These are phyloP conservation scores for Vaccinium darrowii DNA, from an alignment of 148 eudicot genomes.

Conservation along the genomic window DNA sequence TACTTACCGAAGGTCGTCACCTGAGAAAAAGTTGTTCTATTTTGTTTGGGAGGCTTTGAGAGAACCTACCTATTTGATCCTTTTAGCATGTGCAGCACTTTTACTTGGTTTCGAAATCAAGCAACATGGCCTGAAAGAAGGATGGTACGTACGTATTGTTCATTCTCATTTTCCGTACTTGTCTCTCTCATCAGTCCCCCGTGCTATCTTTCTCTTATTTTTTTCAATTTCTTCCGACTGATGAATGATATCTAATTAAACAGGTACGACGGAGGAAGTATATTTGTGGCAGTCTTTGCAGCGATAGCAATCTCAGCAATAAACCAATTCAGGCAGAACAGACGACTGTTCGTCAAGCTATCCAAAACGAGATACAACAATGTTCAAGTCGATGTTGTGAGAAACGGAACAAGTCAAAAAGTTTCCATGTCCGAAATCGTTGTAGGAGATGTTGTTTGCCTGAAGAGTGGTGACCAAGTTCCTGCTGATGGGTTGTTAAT, in stretches of 20 bases:
- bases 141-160: slow-evolving; percentile 29
- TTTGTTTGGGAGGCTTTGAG: slow-evolving; percentile 24
- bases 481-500: slow-evolving; percentile 16
- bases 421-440: background rate
- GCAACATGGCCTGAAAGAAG: slow-evolving; percentile 16
- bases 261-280: slow-evolving; percentile 33
- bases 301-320: background rate
- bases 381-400: background rate
- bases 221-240: too few species aligned
- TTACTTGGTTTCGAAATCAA: slow-evolving; percentile 19
- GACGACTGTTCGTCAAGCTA: background rate
- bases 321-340: background rate
- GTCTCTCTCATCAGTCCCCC: too few species aligned
- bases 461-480: slow-evolving; percentile 16
- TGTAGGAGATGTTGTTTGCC: slow-evolving; percentile 6
- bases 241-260: background rate
- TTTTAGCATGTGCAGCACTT: slow-evolving; percentile 8
- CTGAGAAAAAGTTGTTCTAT: slow-evolving; percentile 4
- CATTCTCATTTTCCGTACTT: background rate
- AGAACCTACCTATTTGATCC: slow-evolving; percentile 7
- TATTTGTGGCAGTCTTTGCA: background rate
- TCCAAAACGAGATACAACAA: slow-evolving; percentile 7
- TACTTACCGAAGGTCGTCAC: slow-evolving; percentile 3
- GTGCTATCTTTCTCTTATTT: too few species aligned
- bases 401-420: background rate